phyloP scores from a whole-genome alignment of 75 land plant genomes.

The Pseudotsuga menziesii region DNA sequence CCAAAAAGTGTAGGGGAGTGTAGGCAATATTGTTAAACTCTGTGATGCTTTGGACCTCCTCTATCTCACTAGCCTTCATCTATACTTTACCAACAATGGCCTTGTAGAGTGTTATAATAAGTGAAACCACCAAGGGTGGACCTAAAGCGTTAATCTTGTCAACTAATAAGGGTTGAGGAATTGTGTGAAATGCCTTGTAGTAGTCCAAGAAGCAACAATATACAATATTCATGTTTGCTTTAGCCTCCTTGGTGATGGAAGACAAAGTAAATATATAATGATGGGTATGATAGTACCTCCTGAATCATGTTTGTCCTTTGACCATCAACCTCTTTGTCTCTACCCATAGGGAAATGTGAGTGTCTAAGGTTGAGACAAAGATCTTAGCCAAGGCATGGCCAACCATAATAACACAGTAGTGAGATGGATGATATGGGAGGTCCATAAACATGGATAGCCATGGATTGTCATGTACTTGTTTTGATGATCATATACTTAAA shows the following conservation, averaged over 20 bases:
- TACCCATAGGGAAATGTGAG: not conserved
- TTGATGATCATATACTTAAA: too few species aligned
- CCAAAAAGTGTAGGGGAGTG: too few species aligned
- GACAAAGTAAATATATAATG: not conserved
- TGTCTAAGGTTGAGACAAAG: not conserved
- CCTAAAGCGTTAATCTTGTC: not conserved
- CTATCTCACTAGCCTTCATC: not conserved
- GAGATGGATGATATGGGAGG: not conserved
- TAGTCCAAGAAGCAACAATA: not conserved
- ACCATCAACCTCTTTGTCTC: not conserved
- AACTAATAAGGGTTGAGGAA: not conserved
- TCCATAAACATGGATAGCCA: too few species aligned
- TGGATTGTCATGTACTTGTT: too few species aligned
- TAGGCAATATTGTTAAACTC: too few species aligned
- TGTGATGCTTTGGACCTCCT: too few species aligned
- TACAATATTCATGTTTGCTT: too few species aligned
- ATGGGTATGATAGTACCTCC: not conserved
- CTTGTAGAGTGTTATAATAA: not conserved
- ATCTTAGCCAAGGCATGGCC: too few species aligned
- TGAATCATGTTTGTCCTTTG: not conserved
- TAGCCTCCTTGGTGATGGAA: too few species aligned
- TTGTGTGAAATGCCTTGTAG: not conserved
- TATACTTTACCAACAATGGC: not conserved
- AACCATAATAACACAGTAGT: too few species aligned
- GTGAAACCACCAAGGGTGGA: not conserved